Conservation (phyloP, 2,329 filamentous ascomycete species). For the Fulvia fulva region DNA sequence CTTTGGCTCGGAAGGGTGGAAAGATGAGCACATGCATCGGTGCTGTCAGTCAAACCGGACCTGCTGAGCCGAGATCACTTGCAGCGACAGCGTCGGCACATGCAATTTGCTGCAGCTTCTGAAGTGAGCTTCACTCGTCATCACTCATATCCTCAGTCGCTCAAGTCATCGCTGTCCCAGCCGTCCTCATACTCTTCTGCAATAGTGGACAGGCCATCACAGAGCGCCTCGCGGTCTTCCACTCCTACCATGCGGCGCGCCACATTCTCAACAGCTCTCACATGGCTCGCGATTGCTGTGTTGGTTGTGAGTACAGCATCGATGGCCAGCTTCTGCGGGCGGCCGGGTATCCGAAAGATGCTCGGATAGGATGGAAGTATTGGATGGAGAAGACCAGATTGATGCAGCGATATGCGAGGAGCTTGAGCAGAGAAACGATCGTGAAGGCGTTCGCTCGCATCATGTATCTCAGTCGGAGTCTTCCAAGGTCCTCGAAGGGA, state of each 20-base stretch:
- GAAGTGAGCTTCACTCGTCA: background rate
- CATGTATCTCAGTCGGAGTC: conserved; percentile 28
- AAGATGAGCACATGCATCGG: background rate
- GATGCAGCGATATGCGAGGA: conserved; percentile 34
- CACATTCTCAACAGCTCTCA: conserved; percentile 53
- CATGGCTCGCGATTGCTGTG: conserved; percentile 63
- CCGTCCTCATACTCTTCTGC: conserved; percentile 86
- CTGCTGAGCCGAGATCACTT: background rate
- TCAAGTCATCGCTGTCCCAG: conserved; percentile 67
- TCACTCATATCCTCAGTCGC: conserved; percentile 39
- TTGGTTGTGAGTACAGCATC: conserved; percentile 64
- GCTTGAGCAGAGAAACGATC: conserved; percentile 29
- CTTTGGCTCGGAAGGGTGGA: background rate
- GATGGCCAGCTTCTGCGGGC: conserved; percentile 42
- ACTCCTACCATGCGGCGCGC: conserved; percentile 61
- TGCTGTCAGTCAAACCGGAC: background rate
- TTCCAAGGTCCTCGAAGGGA: conserved; percentile 39
- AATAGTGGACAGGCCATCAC: conserved; percentile 75
- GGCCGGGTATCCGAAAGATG: conserved; percentile 57
- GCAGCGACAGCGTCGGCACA: no score
- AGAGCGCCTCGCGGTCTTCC: conserved; percentile 79
- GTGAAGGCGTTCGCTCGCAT: conserved; percentile 31
- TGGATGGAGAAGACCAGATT: conserved; percentile 62
- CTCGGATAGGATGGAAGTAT: conserved; percentile 78
- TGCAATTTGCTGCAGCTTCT: background rate